Conservation (phyloP, 352 stramenopile genomes). For the Pythium aphanidermatum region DNA sequence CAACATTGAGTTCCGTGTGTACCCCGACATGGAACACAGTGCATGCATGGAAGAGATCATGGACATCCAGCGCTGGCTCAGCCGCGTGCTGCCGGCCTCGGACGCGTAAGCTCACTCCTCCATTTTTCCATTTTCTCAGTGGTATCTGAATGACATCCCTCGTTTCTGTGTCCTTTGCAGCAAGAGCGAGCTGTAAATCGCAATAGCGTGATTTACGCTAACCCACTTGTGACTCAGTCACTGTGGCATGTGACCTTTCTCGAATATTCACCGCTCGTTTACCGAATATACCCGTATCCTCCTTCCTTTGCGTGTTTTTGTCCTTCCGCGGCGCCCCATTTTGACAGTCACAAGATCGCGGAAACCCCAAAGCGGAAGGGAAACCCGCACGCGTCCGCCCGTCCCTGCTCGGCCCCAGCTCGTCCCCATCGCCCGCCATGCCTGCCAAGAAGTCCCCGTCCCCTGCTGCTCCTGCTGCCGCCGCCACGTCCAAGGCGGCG, state of each 20-base stretch:
- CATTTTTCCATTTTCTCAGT: too few species aligned
- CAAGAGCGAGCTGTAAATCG: conserved; percentile 8
- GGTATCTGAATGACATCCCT: neutral
- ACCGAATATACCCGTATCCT: conserved; percentile 5
- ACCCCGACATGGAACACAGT: conserved; percentile 57
- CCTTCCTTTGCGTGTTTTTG: too few species aligned
- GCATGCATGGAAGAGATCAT: conserved; percentile 59
- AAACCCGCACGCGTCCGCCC: neutral
- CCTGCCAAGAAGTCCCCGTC: conserved; percentile 7
- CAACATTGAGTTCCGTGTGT: conserved; percentile 58
- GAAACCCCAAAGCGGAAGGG: neutral
- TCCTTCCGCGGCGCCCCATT: too few species aligned
- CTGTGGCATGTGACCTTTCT: neutral
- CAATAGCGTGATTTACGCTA: neutral
- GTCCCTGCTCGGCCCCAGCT: too few species aligned
- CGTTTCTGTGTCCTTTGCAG: too few species aligned
- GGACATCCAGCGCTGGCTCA: conserved; percentile 58
- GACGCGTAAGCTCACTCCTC: too few species aligned
- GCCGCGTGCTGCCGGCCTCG: conserved; percentile 34
- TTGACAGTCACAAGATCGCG: neutral
- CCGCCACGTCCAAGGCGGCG: conserved; percentile 5
- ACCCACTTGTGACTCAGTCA: too few species aligned
- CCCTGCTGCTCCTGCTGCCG: neutral
- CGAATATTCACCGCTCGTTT: too few species aligned
- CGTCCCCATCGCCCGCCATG: neutral